These are phyloP conservation scores for Discostella stelligeroides DNA, from an alignment of 108 stramenopile genomes.

Conservation along the genomic window DNA sequence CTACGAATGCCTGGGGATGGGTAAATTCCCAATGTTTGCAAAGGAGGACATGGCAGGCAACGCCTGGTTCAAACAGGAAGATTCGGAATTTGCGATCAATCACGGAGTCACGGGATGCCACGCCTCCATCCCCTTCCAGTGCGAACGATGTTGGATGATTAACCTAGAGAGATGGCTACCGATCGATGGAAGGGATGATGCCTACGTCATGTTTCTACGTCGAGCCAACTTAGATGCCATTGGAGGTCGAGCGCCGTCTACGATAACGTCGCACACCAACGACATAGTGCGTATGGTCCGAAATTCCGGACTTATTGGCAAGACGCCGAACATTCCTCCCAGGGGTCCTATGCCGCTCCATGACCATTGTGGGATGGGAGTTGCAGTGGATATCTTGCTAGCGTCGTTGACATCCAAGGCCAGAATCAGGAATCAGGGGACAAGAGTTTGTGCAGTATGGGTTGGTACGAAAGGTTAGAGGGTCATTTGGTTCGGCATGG, in stretches of 20 bases:
- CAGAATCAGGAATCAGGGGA: constrained; percentile 12
- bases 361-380: constrained; percentile 39
- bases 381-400: constrained; percentile 34
- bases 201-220: constrained; percentile 22
- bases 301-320: neutral
- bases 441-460: constrained; percentile 25
- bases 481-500: neutral
- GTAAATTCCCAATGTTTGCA: constrained; percentile 12
- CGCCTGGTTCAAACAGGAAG: constrained; percentile 6
- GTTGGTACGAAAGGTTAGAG: constrained; percentile 25
- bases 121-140: constrained; percentile 48
- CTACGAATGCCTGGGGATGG: too few species aligned
- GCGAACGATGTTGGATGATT: too few species aligned
- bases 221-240: constrained; percentile 59
- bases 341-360: constrained; percentile 30
- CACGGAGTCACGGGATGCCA: constrained; percentile 36
- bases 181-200: neutral
- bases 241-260: neutral
- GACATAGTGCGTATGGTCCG: neutral
- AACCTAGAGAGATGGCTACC: neutral
- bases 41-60: constrained; percentile 26
- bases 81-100: neutral
- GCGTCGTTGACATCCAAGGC: constrained; percentile 17
- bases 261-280: neutral
- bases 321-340: constrained; percentile 11